A percentile compares a stretch with the other conserved stretches of the same genome.
These are phyloP conservation scores for Wickerhamiella sergipiensis DNA, from an alignment of 805 yeast species.

Conservation along the genomic window DNA sequence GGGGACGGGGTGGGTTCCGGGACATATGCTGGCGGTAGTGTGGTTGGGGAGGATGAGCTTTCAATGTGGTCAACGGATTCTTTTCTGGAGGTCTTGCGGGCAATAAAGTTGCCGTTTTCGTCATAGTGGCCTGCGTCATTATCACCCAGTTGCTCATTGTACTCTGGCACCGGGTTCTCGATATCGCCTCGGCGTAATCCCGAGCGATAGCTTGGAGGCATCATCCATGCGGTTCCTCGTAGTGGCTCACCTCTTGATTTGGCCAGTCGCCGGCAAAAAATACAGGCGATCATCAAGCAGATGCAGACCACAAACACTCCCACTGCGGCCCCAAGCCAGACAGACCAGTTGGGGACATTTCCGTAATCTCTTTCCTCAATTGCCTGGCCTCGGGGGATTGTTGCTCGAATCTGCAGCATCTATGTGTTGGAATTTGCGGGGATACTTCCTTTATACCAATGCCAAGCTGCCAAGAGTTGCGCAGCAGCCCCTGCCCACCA, in stretches of 20 bases:
- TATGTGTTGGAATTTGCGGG: not conserved
- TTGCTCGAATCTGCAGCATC: not conserved
- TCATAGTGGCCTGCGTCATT: constrained; percentile 14
- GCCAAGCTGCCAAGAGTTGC: not conserved
- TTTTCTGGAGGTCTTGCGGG: not conserved
- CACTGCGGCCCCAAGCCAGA: not conserved
- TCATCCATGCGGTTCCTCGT: not conserved
- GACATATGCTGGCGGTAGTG: not conserved
- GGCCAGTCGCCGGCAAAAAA: not conserved
- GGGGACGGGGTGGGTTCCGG: not conserved
- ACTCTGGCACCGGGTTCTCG: constrained; percentile 13
- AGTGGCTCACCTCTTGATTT: not conserved
- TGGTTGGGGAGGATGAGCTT: too few species aligned
- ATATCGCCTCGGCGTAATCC: constrained; percentile 2
- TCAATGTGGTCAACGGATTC: not conserved
- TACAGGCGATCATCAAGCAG: not conserved
- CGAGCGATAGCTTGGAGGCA: not conserved
- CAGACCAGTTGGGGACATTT: not conserved
- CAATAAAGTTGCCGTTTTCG: constrained; percentile 9
- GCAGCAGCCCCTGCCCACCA: not conserved
- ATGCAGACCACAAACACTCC: not conserved
- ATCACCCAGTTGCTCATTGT: constrained; percentile 11
- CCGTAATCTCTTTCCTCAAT: not conserved
- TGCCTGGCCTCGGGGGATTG: not conserved
- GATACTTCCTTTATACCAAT: not conserved